A percentile compares a stretch with the other conserved stretches of the same genome.
phyloP scores from a whole-genome alignment of 176 grass and related monocot species.

The Raddia distichophylla region DNA sequence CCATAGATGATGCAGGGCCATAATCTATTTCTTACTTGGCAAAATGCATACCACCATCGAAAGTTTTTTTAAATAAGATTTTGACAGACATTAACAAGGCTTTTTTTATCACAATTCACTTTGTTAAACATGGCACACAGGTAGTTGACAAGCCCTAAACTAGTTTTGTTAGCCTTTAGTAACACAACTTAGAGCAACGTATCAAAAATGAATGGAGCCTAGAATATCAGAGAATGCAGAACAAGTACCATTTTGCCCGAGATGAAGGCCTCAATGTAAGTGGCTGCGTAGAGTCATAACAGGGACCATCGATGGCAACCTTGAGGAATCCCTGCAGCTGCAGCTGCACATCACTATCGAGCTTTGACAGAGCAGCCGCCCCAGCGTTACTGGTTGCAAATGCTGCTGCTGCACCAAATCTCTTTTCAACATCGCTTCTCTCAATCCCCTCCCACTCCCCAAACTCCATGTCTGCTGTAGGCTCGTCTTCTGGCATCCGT shows the following conservation, averaged over 20 bases:
- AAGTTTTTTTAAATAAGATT: not conserved
- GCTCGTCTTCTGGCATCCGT: slow-evolving; percentile 12
- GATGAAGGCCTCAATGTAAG: slow-evolving; percentile 81
- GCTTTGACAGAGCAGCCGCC: slow-evolving; percentile 57
- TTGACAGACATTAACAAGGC: not conserved
- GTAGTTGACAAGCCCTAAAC: not conserved
- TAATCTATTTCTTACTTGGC: not conserved
- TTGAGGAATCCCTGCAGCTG: slow-evolving; percentile 83
- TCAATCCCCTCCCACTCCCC: slow-evolving; percentile 98
- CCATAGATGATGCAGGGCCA: not conserved
- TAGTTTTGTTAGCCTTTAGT: slow-evolving; percentile 5
- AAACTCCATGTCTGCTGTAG: slow-evolving; percentile 50
- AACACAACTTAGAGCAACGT: slow-evolving; percentile 8
- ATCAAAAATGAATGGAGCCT: slow-evolving; percentile 21
- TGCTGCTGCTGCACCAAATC: slow-evolving; percentile 57
- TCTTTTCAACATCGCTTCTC: slow-evolving; percentile 75
- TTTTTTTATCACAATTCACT: not conserved
- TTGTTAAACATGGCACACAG: not conserved
- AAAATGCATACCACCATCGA: not conserved
- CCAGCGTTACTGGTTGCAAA: slow-evolving; percentile 63
- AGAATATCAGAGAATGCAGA: slow-evolving; percentile 18
- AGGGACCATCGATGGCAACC: slow-evolving; percentile 89
- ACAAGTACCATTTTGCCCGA: slow-evolving; percentile 82
- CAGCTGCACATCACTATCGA: slow-evolving; percentile 65
- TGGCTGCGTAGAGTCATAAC: slow-evolving; percentile 65